phyloP scores from a whole-genome alignment of 768 basidiomycete species.

The Solioccasus polychromus region DNA sequence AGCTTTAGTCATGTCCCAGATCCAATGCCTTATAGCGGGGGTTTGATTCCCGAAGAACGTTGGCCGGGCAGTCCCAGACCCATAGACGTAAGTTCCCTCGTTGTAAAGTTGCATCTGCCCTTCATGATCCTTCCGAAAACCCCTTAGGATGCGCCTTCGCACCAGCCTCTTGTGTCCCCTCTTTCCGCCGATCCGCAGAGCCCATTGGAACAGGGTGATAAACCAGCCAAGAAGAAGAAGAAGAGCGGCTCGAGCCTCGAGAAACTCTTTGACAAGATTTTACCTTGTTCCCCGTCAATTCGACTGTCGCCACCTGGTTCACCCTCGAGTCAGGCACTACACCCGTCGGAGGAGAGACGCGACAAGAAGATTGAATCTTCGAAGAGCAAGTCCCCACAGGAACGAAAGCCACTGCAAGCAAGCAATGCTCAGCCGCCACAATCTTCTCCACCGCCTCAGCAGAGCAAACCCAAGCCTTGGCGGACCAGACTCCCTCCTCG shows the following conservation, averaged over 20 bases:
- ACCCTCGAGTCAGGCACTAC: neutral
- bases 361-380: neutral
- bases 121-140: neutral
- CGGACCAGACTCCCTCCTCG: slow-evolving; percentile 28
- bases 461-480: slow-evolving; percentile 18
- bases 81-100: slow-evolving; percentile 11
- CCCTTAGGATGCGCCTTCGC: slow-evolving; percentile 8
- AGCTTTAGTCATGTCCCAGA: slow-evolving; percentile 10
- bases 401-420: neutral
- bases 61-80: slow-evolving; percentile 19
- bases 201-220: neutral
- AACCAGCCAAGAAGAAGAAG: neutral
- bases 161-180: slow-evolving; percentile 10
- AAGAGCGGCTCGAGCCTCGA: slow-evolving; percentile 9
- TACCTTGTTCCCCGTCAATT: slow-evolving; percentile 17
- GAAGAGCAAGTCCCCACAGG: neutral
- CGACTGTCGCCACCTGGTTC: slow-evolving; percentile 19
- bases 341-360: neutral
- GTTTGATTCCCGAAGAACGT: neutral
- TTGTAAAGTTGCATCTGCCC: neutral
- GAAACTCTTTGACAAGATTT: slow-evolving; percentile 12
- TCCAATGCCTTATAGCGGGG: neutral
- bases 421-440: neutral
- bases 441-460: neutral
- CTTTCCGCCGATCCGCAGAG: neutral